Evolutionary conservation across 1,284 basidiomycete species (phyloP).

Genomic region (Melampsora larici-populina): DNA sequence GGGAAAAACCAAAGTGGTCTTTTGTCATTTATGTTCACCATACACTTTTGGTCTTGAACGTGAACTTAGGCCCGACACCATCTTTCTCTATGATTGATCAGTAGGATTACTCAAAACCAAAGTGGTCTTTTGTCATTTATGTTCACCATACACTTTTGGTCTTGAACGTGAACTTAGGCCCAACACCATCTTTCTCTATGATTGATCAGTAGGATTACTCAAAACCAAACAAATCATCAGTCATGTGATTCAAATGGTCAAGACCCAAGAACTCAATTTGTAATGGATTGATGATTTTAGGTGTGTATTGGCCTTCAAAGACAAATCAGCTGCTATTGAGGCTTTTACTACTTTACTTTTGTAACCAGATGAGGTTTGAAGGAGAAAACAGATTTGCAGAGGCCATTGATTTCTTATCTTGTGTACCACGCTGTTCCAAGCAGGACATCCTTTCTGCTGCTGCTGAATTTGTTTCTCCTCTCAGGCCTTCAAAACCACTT

Average conservation of each 20-base stretch:
- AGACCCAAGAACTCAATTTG: slow-evolving; percentile 4
- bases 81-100: slow-evolving; percentile 35
- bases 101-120: too few relatives aligned
- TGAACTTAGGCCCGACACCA: slow-evolving; percentile 23
- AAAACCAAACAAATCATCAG: slow-evolving; percentile 29
- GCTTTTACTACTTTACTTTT: slow-evolving; percentile 19
- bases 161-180: slow-evolving; percentile 25
- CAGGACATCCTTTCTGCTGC: slow-evolving; percentile 16
- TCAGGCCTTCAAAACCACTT: slow-evolving; percentile 32
- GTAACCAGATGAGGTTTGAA: slow-evolving; percentile 34
- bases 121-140: too few relatives aligned
- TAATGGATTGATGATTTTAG: slow-evolving; percentile 42
- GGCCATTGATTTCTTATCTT: slow-evolving; percentile 26
- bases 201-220: slow-evolving; percentile 26
- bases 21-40: too few relatives aligned
- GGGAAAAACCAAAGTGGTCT: too few relatives aligned
- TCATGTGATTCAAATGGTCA: slow-evolving; percentile 18
- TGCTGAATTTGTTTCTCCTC: slow-evolving; percentile 28
- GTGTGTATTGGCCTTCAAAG: slow-evolving; percentile 24
- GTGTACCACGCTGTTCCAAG: not conserved
- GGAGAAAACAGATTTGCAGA: slow-evolving; percentile 35
- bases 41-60: slow-evolving; percentile 17
- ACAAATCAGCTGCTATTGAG: slow-evolving; percentile 5
- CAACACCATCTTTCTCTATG: slow-evolving; percentile 29
- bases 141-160: slow-evolving; percentile 15